Base-by-base conservation (phyloP, 169 alveolate genomes). In the Plasmodium malariae region DNA sequence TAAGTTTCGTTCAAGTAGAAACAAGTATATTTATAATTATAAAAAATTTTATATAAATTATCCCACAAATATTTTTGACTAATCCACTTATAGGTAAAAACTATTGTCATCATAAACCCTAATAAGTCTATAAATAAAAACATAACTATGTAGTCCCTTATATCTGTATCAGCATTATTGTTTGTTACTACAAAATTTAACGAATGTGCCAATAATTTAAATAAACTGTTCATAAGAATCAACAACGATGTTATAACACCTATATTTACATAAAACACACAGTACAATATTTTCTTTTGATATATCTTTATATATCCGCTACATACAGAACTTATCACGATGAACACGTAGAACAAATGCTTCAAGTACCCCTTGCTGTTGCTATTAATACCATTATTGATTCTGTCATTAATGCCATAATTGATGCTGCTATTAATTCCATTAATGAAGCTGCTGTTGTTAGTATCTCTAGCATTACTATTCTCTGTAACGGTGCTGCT, bases 271-370 rank as follows among this genome's bases (percentile, higher is more conserved):
- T 83, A 83, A 26, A 83, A 83, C 5, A 83, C 65, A 34, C 91
- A 83, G 28, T 83, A 83, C 40, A 83, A 49, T 9, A 83, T 67
- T 12, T 45, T 65, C 30, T 83, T 83, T 21, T 83, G 91, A 59
- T 83, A 83, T 26, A 83, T 83, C 1, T 83, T 83, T 17, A 83
- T 65, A 40, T 83, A 83, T 9, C 73, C 69, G 17, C 91, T 83
- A 62, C 91, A 83, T 32, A 83, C 54, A 30, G 91, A 83, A 28
- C 91, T 83, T 34, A 83, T 4, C 4, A 83, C 17, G 1, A 83
- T 67, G 45, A 67, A 83, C 14, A 67, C 34, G 49, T 83, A 83
- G n/a, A n/a, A n/a, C 60, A 83, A 11, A 24, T 37, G 19, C 1
- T 9, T 51, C 12, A 68, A 57, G 48, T 45, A 21, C 14, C 51